These are phyloP conservation scores for Fraxinus anomala DNA, from an alignment of 257 asterid genomes.

Conservation along the genomic window DNA sequence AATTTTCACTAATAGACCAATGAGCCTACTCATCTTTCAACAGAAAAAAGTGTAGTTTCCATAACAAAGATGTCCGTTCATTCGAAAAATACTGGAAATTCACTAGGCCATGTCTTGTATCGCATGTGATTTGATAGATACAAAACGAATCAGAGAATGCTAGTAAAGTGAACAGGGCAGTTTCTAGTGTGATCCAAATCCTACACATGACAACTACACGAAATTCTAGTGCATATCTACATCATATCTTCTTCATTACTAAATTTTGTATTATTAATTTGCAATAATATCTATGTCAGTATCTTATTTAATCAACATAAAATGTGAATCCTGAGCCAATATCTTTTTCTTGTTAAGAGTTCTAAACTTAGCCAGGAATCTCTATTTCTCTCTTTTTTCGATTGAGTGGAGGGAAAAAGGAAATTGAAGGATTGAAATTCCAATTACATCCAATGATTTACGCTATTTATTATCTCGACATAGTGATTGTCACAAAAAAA, in stretches of 20 bases:
- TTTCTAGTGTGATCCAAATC: neutral
- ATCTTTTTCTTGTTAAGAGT: neutral
- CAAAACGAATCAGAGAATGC: neutral
- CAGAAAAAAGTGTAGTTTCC: neutral
- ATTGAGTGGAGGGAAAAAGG: neutral
- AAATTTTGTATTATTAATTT: too few species aligned
- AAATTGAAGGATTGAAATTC: neutral
- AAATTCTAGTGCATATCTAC: too few species aligned
- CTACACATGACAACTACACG: too few species aligned
- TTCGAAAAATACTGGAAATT: neutral
- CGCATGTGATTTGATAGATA: neutral
- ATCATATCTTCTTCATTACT: too few species aligned
- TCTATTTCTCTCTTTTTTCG: neutral
- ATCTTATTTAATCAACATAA: neutral
- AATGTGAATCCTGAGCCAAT: neutral
- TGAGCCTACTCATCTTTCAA: neutral
- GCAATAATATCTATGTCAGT: neutral
- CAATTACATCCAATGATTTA: neutral
- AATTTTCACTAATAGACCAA: neutral
- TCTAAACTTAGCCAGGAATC: neutral
- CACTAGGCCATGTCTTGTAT: neutral
- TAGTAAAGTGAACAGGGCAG: neutral
- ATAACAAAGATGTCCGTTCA: neutral
- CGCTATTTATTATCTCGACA: neutral
- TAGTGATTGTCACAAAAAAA: slow-evolving; percentile 3